Evolutionary conservation across 2,329 filamentous ascomycete genomes (phyloP), one percentile per base, ranked within the genome.

Genomic region (Endoconidiophora laricicola): DNA sequence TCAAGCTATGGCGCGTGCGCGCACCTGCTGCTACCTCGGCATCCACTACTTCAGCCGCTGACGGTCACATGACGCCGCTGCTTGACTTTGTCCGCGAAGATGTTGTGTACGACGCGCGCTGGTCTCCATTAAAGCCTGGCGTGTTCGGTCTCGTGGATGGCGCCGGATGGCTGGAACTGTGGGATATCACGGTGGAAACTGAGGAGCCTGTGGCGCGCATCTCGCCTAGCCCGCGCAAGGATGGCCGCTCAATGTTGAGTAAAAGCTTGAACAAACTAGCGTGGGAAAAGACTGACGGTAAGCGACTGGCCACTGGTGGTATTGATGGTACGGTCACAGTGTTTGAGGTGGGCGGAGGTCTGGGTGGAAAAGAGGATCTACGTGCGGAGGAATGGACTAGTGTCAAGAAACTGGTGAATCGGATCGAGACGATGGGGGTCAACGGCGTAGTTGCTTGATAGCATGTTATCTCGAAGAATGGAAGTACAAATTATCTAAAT

Each of bases 131-230:
- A 56, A 90, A 91, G 62, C 91, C 91, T 0, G 88, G 87, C 37
- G 85, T 98, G 6, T 98, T 98, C 65, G 86, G 86, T 1, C 78
- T 94, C 18, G 91, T 96, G 2, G 93, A 98, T 58, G 91, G 91
- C 33, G 86, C 85, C 2, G 93, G 91, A 26, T 84, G 80, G 64
- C 71, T 98, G 16, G 93, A 98, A 66, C 73, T 98, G 46, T 98
- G 91, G 86, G 93, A 98, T 61, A 76, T 98, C 47, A 90, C 85
- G 10, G 75, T 88, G 18, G 88, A 95, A 64, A 87, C 83, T 1
- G 91, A 98, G 66, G 86, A 96, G 44, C 91, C 91, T 0, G 79
- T 93, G 1, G 83, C 86, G 46, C 81, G 82, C 56, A 82, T 87
- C 57, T 77, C 77, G 47, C 87, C 87, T 1, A 83, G 77, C 57